These are phyloP conservation scores for Detonula confervacea DNA, from an alignment of 352 stramenopile genomes.

Conservation along the genomic window DNA sequence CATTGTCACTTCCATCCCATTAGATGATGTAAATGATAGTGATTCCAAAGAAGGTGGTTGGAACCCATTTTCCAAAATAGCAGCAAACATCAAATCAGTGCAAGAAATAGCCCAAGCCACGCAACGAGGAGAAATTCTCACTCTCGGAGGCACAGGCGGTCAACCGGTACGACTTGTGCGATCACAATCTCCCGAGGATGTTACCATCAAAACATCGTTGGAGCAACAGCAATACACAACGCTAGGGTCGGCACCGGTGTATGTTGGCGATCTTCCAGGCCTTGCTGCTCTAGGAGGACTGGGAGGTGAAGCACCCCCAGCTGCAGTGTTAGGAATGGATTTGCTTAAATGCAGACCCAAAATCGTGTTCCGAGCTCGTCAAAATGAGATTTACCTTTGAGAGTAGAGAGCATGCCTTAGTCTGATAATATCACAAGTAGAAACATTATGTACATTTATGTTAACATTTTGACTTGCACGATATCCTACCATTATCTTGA, in stretches of 20 bases:
- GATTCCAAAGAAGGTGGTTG: conserved; percentile 25
- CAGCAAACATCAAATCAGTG: conserved; percentile 60
- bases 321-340: conserved; percentile 79
- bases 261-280: conserved; percentile 76
- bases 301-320: conserved; percentile 65
- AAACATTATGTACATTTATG: too few relatives aligned
- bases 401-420: too few relatives aligned
- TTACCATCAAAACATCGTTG: conserved; percentile 34
- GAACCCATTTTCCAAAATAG: conserved; percentile 72
- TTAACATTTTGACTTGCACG: too few relatives aligned
- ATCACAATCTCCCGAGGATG: conserved; percentile 36
- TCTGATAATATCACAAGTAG: too few relatives aligned
- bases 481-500: too few relatives aligned
- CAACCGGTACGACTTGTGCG: conserved; percentile 59
- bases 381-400: conserved; percentile 79
- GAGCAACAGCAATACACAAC: conserved; percentile 11
- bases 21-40: conserved; percentile 29
- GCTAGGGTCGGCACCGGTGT: conserved; percentile 53
- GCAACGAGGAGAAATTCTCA: conserved; percentile 60
- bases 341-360: conserved; percentile 54
- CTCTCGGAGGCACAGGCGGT: conserved; percentile 58
- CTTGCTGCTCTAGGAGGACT: conserved; percentile 69
- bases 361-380: conserved; percentile 62
- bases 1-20: conserved; percentile 48
- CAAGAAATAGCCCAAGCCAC: conserved; percentile 58